Percentiles rank a stretch among this genome's conserved stretches.
These are phyloP conservation scores for Talaromyces wortmannii DNA, from an alignment of 495 filamentous ascomycete species.

Conservation along the genomic window DNA sequence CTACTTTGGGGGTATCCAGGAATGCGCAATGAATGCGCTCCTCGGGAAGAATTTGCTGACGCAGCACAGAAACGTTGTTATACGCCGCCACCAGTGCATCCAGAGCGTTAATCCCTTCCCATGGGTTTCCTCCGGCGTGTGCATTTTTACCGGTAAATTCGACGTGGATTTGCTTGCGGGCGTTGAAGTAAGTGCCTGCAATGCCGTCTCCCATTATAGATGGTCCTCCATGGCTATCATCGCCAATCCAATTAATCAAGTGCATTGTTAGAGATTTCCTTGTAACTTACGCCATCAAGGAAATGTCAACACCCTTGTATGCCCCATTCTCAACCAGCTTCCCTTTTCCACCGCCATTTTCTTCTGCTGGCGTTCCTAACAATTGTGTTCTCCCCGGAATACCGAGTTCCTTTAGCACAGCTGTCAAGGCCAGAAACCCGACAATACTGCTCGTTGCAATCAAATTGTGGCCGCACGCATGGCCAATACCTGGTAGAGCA, in stretches of 20 bases:
- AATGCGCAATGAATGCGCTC: conserved; percentile 56
- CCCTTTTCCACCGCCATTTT: conserved; percentile 65
- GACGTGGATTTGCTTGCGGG: conserved; percentile 28
- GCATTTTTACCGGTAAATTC: conserved; percentile 28
- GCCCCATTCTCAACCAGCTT: conserved; percentile 56
- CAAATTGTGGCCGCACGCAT: conserved; percentile 66
- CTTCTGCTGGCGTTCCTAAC: conserved; percentile 67
- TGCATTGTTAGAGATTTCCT: neutral
- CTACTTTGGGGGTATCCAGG: conserved; percentile 48
- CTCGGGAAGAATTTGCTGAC: conserved; percentile 56
- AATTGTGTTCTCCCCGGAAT: conserved; percentile 53
- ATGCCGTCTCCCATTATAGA: conserved; percentile 13
- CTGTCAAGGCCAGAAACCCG: conserved; percentile 50
- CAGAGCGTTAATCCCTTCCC: conserved; percentile 58
- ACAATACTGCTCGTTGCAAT: conserved; percentile 58
- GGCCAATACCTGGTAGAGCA: conserved; percentile 52
- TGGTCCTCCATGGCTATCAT: neutral
- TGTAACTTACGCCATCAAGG: conserved; percentile 34
- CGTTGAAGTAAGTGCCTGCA: conserved; percentile 29
- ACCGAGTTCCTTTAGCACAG: conserved; percentile 34
- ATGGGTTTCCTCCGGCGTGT: conserved; percentile 58
- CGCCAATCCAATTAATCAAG: neutral
- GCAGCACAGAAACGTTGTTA: conserved; percentile 52
- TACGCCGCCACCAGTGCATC: conserved; percentile 57
- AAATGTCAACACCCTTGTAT: conserved; percentile 58